Percentiles rank a stretch among this genome's conserved stretches.
Conservation (phyloP, 345 rosid species). For the Eucalyptus cloeziana region DNA sequence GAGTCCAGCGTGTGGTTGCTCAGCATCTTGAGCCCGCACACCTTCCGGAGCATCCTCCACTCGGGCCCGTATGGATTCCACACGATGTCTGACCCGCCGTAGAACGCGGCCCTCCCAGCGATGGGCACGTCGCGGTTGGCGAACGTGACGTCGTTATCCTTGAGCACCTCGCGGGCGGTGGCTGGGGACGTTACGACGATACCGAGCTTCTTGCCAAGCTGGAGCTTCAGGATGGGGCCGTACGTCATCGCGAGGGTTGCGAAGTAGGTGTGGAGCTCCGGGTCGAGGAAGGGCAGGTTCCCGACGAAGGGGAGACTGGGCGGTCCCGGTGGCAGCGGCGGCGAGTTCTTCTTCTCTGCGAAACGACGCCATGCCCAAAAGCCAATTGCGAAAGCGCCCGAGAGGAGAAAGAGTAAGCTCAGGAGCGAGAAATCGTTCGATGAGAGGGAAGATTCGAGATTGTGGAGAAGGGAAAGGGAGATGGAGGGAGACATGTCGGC, state of each 20-base stretch:
- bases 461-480: background rate
- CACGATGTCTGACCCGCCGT: slow-evolving; percentile 20
- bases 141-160: slow-evolving; percentile 28
- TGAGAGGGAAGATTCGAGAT: background rate
- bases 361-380: background rate
- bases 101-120: background rate
- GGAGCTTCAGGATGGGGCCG: slow-evolving; percentile 30
- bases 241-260: slow-evolving; percentile 5
- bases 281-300: slow-evolving; percentile 30
- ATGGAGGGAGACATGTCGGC: background rate
- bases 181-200: slow-evolving; percentile 27
- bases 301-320: slow-evolving; percentile 32
- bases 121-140: slow-evolving; percentile 27
- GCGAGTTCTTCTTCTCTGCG: background rate
- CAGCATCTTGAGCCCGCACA: slow-evolving; percentile 6
- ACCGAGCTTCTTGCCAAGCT: slow-evolving; percentile 20
- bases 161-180: slow-evolving; percentile 17
- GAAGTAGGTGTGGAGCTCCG: slow-evolving; percentile 31
- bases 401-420: background rate
- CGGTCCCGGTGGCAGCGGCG: slow-evolving; percentile 31
- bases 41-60: slow-evolving; percentile 32
- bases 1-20: slow-evolving; percentile 17
- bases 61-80: slow-evolving; percentile 26
- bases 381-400: background rate
- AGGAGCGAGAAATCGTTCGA: background rate